Base-by-base conservation (phyloP, 2,329 filamentous ascomycete species). In the Neonectria neomacrospora region DNA sequence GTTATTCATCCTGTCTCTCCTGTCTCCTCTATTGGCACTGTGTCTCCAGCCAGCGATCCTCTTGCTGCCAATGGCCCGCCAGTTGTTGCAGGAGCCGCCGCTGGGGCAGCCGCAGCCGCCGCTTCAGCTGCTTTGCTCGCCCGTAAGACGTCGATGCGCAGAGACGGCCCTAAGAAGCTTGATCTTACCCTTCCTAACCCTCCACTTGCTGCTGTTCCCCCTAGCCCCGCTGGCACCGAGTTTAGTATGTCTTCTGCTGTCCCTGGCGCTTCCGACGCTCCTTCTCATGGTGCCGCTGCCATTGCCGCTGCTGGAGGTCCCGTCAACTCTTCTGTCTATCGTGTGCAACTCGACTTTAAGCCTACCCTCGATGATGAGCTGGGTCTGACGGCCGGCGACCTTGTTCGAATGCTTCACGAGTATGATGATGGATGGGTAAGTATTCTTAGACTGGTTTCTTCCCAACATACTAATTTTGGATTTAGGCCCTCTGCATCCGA, bases 351-450 rank as follows among this genome's bases (percentile, higher is more conserved):
- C 70, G 94, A 97, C 78, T 99, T 98, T 79, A 91, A 89, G 77
- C 94, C 96, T 26, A 95, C 92, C 3, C 90, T 98, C 85, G 91
- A 93, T 6, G 96, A 99, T 75, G 96, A 99, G 80, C 84, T 99
- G 74, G 91, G 89, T 66, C 85, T 99, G 47, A 86, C 83, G 66
- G 88, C 90, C 61, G 96, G 96, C 55, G 90, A 96, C 66, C 84
- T 99, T 52, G 93, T 98, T 54, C 88, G 95, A 67, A 83, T 99
- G 67, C 84, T 98, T 55, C 95, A 98, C 75, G 94, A 97, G 80
- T 99, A 98, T 74, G 96, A 99, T 76, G 96, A 99, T 80, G 96
- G 96, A 73, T 99, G 96, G 96, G 92, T 95, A 86, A 86, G 91
- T 85, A 20, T 42, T 58, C 45, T 34, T 22, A 26, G 9, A 10